Evolutionary conservation across 75 land plant genomes (phyloP).

Genomic region (Picea sitchensis): DNA sequence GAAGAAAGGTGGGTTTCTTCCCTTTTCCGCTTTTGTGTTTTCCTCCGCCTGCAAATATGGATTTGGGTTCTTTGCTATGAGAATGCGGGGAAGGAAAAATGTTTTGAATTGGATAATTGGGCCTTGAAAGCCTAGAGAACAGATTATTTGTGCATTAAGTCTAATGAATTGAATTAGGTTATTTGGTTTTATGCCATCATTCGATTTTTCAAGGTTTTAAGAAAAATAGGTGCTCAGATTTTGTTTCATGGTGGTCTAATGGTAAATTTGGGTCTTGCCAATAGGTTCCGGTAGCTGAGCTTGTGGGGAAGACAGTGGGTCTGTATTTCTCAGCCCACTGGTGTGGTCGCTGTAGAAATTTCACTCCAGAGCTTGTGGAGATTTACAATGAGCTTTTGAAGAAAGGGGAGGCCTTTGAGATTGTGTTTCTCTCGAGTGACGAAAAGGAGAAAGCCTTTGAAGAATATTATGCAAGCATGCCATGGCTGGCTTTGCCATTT

Average conservation of each 20-base stretch:
- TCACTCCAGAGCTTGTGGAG: background rate
- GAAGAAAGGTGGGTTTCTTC: conserved; percentile 25
- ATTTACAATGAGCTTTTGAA: conserved; percentile 26
- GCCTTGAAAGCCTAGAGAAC: too few relatives aligned
- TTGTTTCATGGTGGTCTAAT: too few relatives aligned
- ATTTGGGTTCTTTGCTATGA: too few relatives aligned
- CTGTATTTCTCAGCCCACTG: conserved; percentile 45
- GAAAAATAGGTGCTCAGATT: too few relatives aligned
- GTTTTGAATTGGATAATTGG: too few relatives aligned
- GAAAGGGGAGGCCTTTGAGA: conserved; percentile 20
- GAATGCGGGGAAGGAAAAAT: too few relatives aligned
- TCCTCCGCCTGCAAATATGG: too few relatives aligned
- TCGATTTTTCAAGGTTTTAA: too few relatives aligned
- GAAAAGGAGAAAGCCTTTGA: conserved; percentile 19
- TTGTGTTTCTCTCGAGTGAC: conserved; percentile 28
- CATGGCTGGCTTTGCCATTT: conserved; percentile 34
- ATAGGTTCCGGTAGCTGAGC: conserved; percentile 27
- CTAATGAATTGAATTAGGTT: too few relatives aligned
- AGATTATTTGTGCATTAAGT: too few relatives aligned
- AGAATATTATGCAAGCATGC: conserved; percentile 20
- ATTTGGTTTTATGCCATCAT: too few relatives aligned
- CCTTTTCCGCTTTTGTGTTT: too few relatives aligned
- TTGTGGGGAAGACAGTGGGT: conserved; percentile 49
- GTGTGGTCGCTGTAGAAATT: background rate
- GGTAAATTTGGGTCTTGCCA: background rate